Conservation (phyloP, 2,329 filamentous ascomycete genomes). For the Fusarium vanettenii region DNA sequence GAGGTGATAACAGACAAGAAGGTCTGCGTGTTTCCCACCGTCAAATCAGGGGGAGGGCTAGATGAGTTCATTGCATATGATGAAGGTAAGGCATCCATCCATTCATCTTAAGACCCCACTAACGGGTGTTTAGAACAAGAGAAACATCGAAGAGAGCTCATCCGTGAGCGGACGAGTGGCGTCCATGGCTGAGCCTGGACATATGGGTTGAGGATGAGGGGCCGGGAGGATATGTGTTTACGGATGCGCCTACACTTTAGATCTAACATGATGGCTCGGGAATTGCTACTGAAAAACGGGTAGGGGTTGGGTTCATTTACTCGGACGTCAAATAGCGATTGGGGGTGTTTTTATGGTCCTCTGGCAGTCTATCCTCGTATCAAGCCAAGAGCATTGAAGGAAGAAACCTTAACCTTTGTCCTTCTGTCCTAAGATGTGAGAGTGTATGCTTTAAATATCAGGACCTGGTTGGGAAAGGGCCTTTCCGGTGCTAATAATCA, state of each 20-base stretch:
- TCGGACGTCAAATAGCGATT: neutral
- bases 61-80: constrained; percentile 82
- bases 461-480: too few relatives aligned
- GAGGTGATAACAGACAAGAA: constrained; percentile 93
- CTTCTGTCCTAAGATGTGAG: too few relatives aligned
- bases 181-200: neutral
- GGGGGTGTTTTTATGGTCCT: neutral
- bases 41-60: constrained; percentile 85
- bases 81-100: constrained; percentile 41
- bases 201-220: neutral
- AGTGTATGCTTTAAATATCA: too few relatives aligned
- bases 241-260: neutral
- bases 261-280: neutral
- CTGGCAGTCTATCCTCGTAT: too few relatives aligned
- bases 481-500: too few relatives aligned
- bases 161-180: neutral
- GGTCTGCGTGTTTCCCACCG: constrained; percentile 96
- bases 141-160: neutral
- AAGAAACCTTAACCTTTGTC: too few relatives aligned
- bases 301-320: neutral
- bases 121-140: neutral
- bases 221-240: neutral
- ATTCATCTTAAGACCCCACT: neutral
- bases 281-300: too few relatives aligned
- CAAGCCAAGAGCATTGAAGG: too few relatives aligned